Evolutionary conservation across 164 flowering plant genomes (phyloP).

Genomic region (Aristolochia californica): DNA sequence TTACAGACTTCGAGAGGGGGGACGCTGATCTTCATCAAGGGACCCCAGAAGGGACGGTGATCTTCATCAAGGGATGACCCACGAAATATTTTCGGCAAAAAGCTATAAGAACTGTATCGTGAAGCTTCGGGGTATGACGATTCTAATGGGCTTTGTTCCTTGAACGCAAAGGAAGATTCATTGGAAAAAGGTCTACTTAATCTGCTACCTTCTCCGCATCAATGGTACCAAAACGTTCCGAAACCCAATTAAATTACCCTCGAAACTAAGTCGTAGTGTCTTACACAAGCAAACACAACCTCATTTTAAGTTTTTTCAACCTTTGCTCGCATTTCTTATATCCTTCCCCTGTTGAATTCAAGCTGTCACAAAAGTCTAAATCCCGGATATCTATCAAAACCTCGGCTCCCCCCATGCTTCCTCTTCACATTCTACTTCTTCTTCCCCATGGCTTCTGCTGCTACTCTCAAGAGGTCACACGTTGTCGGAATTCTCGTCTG

Average conservation of each 20-base stretch:
- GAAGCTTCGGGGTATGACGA: constrained; percentile 4
- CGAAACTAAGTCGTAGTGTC: constrained; percentile 21
- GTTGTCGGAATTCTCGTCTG: constrained; percentile 20
- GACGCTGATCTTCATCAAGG: no score
- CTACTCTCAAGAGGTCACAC: constrained; percentile 16
- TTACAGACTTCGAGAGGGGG: no score
- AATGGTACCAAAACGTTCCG: constrained; percentile 11
- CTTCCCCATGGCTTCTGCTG: constrained; percentile 13
- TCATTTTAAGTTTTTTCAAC: constrained; percentile 12
- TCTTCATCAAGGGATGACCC: no score
- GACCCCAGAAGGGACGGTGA: no score
- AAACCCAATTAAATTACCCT: constrained; percentile 10
- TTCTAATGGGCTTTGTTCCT: constrained; percentile 9
- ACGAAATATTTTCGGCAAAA: no score
- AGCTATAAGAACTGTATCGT: not conserved
- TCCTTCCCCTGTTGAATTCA: constrained; percentile 8
- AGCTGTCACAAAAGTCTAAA: constrained; percentile 21
- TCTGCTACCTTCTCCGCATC: constrained; percentile 16
- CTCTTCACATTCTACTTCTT: constrained; percentile 3
- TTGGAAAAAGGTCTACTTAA: constrained; percentile 26
- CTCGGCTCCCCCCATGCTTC: constrained; percentile 2
- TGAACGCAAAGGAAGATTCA: constrained; percentile 19
- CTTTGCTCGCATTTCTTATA: constrained; percentile 8
- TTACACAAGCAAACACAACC: constrained; percentile 7
- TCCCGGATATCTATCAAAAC: constrained; percentile 4